Evolutionary conservation across 768 basidiomycete genomes (phyloP), one percentile per base, ranked within the genome.

Genomic region (Serendipita indica): DNA sequence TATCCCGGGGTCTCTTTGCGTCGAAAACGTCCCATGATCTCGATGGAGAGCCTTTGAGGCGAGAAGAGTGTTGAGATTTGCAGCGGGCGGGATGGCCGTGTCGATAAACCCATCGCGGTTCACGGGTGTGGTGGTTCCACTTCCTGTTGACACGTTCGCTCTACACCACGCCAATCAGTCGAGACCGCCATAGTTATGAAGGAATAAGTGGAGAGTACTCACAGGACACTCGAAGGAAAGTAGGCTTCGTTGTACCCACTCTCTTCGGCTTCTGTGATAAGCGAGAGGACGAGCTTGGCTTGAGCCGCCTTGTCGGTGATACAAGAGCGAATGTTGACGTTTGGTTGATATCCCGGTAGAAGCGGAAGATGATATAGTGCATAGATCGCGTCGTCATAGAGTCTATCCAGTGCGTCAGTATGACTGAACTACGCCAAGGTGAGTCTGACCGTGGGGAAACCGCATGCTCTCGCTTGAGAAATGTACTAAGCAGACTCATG

Each of bases 331-430:
- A 96, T 73, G 61, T 86, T 89, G 2, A 84, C 81, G 39, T 82
- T 79, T 1, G 86, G 85, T 0, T 86, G 85, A 65, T 97, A 97
- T 0, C 93, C 93, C 5, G 93, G 89, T 14, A 96, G 76, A 2
- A 97, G 75, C 1, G 93, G 93, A 0, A 94, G 76, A 67, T 89
- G 86, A 66, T 97, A 94, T 74, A 93, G 92, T 59, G 83, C 86
- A 73, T 96, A 96, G 61, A 94, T 70, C 0, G 91, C 92, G 71
- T 97, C 93, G 68, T 96, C 93, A 63, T 89, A 97, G 0, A 89
- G 78, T 60, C 93, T 54, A 30, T 1, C 7, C 6, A 27, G 22
- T 10, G 13, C 13, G 22, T 27, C 25, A 46, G 25, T 18, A 18
- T 10, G 18, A 37, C 18, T 18, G 35, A 18, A 18, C 18, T 37